Percentiles rank a stretch among this genome's conserved stretches.
These are phyloP conservation scores for Verticillium nonalfalfae DNA, from an alignment of 2,329 filamentous ascomycete species.

Conservation along the genomic window DNA sequence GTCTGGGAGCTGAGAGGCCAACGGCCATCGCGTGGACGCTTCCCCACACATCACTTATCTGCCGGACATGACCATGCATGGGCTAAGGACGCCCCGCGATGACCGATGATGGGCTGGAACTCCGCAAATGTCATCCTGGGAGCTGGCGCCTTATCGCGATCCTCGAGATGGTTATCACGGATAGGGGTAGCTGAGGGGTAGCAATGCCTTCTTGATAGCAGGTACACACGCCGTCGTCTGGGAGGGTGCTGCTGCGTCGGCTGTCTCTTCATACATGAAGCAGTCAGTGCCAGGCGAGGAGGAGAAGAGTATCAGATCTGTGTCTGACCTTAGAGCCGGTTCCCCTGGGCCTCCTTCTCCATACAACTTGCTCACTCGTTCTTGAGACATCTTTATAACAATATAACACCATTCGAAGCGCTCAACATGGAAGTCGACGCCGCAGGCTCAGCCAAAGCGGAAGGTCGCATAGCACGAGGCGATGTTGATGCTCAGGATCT, in stretches of 20 bases:
- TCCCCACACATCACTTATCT: not conserved
- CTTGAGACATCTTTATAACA: not conserved
- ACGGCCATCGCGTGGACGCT: not conserved
- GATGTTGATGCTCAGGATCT: conserved; percentile 28
- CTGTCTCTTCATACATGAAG: not conserved
- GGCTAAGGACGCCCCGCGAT: not conserved
- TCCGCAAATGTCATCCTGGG: not conserved
- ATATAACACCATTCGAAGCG: not conserved
- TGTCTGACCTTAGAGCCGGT: too few relatives aligned
- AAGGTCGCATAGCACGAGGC: not conserved
- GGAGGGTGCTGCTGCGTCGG: not conserved
- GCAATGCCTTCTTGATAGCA: not conserved
- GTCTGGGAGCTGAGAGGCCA: not conserved
- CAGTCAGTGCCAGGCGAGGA: too few relatives aligned
- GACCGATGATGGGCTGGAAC: not conserved
- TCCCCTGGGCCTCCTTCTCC: too few relatives aligned
- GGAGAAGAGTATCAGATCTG: too few relatives aligned
- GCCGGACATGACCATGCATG: not conserved
- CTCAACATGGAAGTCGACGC: not conserved
- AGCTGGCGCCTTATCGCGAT: not conserved
- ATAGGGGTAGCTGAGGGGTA: not conserved
- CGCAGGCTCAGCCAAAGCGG: not conserved
- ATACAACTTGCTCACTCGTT: too few relatives aligned
- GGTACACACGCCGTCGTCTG: not conserved
- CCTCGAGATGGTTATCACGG: not conserved